Base-by-base conservation (phyloP, 495 filamentous ascomycete genomes). In the Hypoxylon subgilvum region DNA sequence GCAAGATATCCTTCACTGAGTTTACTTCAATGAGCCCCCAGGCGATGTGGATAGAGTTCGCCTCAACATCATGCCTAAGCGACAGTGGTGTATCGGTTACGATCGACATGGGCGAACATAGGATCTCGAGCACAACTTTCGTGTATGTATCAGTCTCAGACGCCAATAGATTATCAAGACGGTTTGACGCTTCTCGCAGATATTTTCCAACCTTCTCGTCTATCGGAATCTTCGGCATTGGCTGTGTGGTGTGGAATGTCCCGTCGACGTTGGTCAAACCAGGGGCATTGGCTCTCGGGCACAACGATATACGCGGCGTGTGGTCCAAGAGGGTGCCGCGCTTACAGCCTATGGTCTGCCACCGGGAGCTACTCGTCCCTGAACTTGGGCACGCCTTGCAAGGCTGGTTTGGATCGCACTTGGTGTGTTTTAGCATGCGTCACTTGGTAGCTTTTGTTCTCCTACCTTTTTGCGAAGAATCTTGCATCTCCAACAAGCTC, bases 401-500 rank as follows among this genome's bases (percentile, higher is more conserved):
- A 2, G 59, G 64, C 14, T 67, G 50, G 21, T 63, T 45, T 2
- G 36, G 39, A 14, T 55, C 51, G 31, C 46, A 63, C 61, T 65
- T 38, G 4, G 6, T 2, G 17, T 41, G 0, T 3, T 42, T 58
- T 34, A 59, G 50, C 13, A 48, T 7, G 5, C 4, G 23, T 39
- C 9, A 9, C 13, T 13, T 19, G n/a, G n/a, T 39, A 1, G 30
- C 32, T 52, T n/a, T n/a, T 13, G 19, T 13, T 4, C 14, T 13
- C 22, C 7, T 54, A 67, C 64, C 64, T 59, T 64, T 39, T 67
- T 67, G 19, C 64, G 64, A 22, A 67, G 59, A 36, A 67, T 63
- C 25, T 63, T 63, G 8, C 64, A 67, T 27, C 64, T 59, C 64
- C 64, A 67, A 32, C 64, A 67, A 27, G 64, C 64, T 7, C 64